Base-by-base conservation (phyloP, 768 basidiomycete species). In the Tephrocybe sp. region DNA sequence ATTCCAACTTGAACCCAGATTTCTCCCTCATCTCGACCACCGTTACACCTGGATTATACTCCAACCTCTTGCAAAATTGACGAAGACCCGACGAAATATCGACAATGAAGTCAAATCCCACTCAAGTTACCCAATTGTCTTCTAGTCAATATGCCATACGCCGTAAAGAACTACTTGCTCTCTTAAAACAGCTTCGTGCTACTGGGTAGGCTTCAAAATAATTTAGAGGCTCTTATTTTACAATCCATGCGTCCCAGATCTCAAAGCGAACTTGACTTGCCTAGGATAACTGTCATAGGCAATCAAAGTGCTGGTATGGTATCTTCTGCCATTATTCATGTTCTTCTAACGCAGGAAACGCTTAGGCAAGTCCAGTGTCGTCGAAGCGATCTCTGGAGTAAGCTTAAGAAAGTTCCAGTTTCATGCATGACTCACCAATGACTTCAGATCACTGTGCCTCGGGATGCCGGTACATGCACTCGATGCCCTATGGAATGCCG, bases 311-410 rank as follows among this genome's bases (percentile, higher is more conserved):
- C 77, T 6, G 80, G 76, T 66, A 12, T 22, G 49, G 19, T 11
- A 31, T 13, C 13, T 0, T 9, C 11, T 18, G 6, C 0, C 36
- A 42, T 40, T 11, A 7, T 8, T 13, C 5, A 18, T 38, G 18
- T 16, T 26, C 6, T 11, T 38, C 6, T 5, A n/a, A 16, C 18
- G 21, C 13, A 24, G 5, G 3, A 7, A n/a, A 7, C n/a, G n/a
- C 32, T 32, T 28, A 66, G 65, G 72, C 3, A 76, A 76, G 55
- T 75, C 72, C 1, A 71, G 69, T 36, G 64, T 79, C 8, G 75
- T 80, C 1, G 78, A 79, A 54, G 74, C 79, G 1, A 77, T 80
- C 18, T 73, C 73, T 9, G 74, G 74, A 12, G 75, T 77, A 50
- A 46, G 64, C 40, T 27, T 21, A 25, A 26, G 21, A 13, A 18